Conservation (phyloP, 805 yeast species). For the Saturnispora saitoi region DNA sequence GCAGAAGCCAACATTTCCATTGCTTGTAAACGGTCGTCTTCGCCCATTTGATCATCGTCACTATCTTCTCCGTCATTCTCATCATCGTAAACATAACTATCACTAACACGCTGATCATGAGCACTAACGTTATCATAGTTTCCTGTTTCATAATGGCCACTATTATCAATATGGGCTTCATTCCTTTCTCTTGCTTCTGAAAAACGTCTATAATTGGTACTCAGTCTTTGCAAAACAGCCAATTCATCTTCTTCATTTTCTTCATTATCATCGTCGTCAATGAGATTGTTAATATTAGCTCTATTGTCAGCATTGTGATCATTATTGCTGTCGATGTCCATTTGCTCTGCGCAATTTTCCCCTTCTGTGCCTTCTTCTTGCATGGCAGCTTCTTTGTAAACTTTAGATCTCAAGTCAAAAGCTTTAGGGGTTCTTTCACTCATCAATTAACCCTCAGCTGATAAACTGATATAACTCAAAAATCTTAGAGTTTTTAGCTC, state of each 20-base stretch:
- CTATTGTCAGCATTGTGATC: background rate
- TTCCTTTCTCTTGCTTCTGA: slow-evolving; percentile 19
- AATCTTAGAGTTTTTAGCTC: background rate
- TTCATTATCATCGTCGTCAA: background rate
- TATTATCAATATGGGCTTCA: background rate
- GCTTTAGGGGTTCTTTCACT: background rate
- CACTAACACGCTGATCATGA: slow-evolving; percentile 18
- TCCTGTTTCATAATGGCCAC: slow-evolving; percentile 14
- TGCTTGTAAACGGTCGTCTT: slow-evolving; percentile 15
- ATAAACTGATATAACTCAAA: background rate
- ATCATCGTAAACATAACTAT: slow-evolving; percentile 5
- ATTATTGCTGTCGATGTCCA: background rate
- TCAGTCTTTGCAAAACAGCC: slow-evolving; percentile 30
- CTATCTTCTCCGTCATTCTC: slow-evolving; percentile 14
- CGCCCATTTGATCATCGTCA: slow-evolving; percentile 16
- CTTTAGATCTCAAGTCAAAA: background rate
- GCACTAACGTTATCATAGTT: slow-evolving; percentile 16
- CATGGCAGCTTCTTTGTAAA: background rate
- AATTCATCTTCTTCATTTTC: slow-evolving; percentile 17
- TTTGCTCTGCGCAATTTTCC: background rate
- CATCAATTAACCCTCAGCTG: background rate
- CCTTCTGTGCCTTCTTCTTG: background rate
- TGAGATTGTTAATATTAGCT: background rate
- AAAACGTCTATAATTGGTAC: slow-evolving; percentile 32
- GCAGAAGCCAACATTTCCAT: slow-evolving; percentile 13